Percentiles rank a stretch among this genome's conserved stretches.
Conservation (phyloP, 495 filamentous ascomycete species). For the Aspergillus saccharolyticus region DNA sequence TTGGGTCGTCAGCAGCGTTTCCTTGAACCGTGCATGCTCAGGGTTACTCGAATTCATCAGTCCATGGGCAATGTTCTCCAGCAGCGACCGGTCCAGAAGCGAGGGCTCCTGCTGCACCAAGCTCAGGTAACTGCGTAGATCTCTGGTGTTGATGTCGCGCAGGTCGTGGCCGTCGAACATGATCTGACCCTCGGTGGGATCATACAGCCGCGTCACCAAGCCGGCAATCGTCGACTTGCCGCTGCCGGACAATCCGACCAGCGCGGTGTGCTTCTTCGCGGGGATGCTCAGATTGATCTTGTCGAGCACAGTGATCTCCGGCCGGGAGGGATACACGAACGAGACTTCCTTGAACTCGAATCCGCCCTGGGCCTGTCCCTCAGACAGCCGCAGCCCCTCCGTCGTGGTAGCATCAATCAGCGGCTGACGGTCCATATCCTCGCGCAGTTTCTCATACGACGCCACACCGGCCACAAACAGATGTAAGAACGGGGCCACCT, state of each 20-base stretch:
- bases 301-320: conserved; percentile 49
- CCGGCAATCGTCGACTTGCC: conserved; percentile 67
- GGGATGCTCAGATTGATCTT: conserved; percentile 50
- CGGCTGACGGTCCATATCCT: conserved; percentile 48
- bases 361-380: conserved; percentile 27
- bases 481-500: conserved; percentile 59
- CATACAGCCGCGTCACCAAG: conserved; percentile 50
- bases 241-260: conserved; percentile 65
- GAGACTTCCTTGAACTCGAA: conserved; percentile 51
- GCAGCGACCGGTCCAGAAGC: conserved; percentile 58
- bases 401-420: conserved; percentile 44
- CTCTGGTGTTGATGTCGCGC: conserved; percentile 50
- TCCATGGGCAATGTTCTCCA: conserved; percentile 66
- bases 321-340: conserved; percentile 60
- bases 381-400: conserved; percentile 29
- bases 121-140: conserved; percentile 52
- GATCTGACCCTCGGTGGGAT: conserved; percentile 42
- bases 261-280: conserved; percentile 55
- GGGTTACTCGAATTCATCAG: conserved; percentile 53
- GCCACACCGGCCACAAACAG: conserved; percentile 54
- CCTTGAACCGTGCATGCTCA: conserved; percentile 36
- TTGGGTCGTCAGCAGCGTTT: conserved; percentile 23
- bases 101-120: conserved; percentile 66
- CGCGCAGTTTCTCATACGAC: conserved; percentile 45
- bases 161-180: conserved; percentile 51